Evolutionary conservation across 495 filamentous ascomycete species (phyloP).

Genomic region (Neurospora sp.): DNA sequence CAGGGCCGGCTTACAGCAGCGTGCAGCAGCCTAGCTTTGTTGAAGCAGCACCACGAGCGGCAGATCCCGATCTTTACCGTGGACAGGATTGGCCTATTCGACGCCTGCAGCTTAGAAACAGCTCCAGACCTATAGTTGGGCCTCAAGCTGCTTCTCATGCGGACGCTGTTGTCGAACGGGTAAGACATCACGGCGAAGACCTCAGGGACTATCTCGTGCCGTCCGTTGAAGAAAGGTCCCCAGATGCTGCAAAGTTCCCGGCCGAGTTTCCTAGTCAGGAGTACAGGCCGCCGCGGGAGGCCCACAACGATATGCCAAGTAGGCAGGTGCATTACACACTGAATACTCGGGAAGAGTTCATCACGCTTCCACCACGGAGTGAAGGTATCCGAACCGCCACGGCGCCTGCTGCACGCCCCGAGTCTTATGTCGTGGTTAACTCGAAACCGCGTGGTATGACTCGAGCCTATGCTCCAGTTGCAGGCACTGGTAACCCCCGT

Average conservation of each 20-base stretch:
- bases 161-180: conserved; percentile 3
- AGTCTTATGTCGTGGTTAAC: conserved; percentile 1
- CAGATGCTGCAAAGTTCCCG: conserved; percentile 7
- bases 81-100: neutral
- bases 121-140: conserved; percentile 15
- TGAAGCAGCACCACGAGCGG: neutral
- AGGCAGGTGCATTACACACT: neutral
- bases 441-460: neutral
- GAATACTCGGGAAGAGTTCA: conserved; percentile 13
- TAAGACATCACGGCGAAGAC: conserved; percentile 14
- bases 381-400: conserved; percentile 1
- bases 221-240: conserved; percentile 32
- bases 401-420: neutral
- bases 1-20: neutral
- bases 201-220: conserved; percentile 30
- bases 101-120: neutral
- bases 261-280: conserved; percentile 1
- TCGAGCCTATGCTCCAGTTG: neutral
- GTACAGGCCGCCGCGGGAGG: neutral
- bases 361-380: conserved; percentile 15
- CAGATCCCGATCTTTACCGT: neutral
- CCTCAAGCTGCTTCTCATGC: neutral
- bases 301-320: neutral
- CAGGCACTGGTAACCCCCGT: neutral
- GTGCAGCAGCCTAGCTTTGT: neutral